These are phyloP conservation scores for Aspergillus arachidicola DNA, from an alignment of 2,329 filamentous ascomycete genomes.

Conservation along the genomic window DNA sequence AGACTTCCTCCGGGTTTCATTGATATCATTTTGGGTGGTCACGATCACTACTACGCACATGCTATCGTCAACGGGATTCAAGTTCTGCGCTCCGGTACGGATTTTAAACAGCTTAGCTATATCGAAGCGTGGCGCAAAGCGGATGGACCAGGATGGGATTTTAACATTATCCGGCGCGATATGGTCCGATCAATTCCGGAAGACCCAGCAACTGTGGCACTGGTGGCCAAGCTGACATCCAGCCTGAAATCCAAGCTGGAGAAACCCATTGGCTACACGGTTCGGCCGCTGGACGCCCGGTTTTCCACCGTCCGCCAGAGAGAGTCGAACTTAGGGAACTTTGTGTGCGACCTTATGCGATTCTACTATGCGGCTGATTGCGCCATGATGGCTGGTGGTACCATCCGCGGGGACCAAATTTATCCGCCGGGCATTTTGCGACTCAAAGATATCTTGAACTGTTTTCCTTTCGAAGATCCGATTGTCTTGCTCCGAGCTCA, in stretches of 20 bases:
- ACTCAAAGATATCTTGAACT: slow-evolving; percentile 81
- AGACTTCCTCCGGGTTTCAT: slow-evolving; percentile 71
- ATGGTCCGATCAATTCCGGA: slow-evolving; percentile 69
- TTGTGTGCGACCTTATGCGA: slow-evolving; percentile 89
- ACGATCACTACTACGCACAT: slow-evolving; percentile 88
- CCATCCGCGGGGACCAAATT: slow-evolving; percentile 84
- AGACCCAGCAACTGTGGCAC: slow-evolving; percentile 60
- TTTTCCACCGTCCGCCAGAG: slow-evolving; percentile 77
- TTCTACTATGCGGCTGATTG: slow-evolving; percentile 80
- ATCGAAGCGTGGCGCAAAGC: slow-evolving; percentile 70
- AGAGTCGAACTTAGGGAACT: slow-evolving; percentile 87
- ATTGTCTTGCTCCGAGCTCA: slow-evolving; percentile 74
- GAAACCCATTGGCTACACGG: slow-evolving; percentile 81
- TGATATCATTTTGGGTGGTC: slow-evolving; percentile 84
- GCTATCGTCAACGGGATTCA: slow-evolving; percentile 76
- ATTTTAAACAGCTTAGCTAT: slow-evolving; percentile 92
- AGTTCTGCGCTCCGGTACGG: slow-evolving; percentile 81
- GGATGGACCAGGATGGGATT: slow-evolving; percentile 66
- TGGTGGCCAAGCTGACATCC: slow-evolving; percentile 71
- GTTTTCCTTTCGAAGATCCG: slow-evolving; percentile 91
- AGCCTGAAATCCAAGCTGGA: slow-evolving; percentile 76
- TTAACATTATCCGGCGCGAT: slow-evolving; percentile 75
- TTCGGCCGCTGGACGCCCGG: slow-evolving; percentile 78
- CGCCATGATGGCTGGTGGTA: slow-evolving; percentile 80
- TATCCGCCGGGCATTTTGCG: slow-evolving; percentile 79